Conservation (phyloP, 2,329 filamentous ascomycete species). For the Talaromyces amestolkiae region DNA sequence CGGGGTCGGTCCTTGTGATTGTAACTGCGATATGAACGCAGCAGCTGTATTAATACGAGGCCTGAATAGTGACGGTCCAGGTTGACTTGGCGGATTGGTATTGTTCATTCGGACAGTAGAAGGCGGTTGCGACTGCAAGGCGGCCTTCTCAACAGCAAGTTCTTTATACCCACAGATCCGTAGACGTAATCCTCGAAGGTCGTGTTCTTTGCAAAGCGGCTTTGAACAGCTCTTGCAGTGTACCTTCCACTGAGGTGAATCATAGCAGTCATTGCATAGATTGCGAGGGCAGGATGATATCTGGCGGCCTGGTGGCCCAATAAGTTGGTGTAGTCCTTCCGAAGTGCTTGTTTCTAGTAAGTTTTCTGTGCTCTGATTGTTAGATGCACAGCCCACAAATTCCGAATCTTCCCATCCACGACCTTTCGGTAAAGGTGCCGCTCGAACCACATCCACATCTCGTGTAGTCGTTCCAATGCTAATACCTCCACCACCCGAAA, state of each 20-base stretch:
- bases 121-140: slow-evolving; percentile 33
- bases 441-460: slow-evolving; percentile 56
- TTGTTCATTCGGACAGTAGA: neutral
- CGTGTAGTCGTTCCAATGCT: slow-evolving; percentile 54
- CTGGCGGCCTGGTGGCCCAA: slow-evolving; percentile 48
- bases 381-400: slow-evolving; percentile 44
- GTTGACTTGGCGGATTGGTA: neutral
- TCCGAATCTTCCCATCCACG: slow-evolving; percentile 58
- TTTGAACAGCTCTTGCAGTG: slow-evolving; percentile 57
- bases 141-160: slow-evolving; percentile 50
- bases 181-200: slow-evolving; percentile 56
- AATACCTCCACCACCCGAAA: slow-evolving; percentile 60
- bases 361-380: slow-evolving; percentile 40
- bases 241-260: slow-evolving; percentile 59
- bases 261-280: slow-evolving; percentile 58
- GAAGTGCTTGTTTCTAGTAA: slow-evolving; percentile 40
- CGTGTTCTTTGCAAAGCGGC: slow-evolving; percentile 59
- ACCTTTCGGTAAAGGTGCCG: slow-evolving; percentile 55
- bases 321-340: slow-evolving; percentile 47
- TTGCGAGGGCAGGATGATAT: slow-evolving; percentile 54
- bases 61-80: neutral
- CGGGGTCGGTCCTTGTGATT: slow-evolving; percentile 19
- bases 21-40: slow-evolving; percentile 10
- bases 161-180: slow-evolving; percentile 59
- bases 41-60: slow-evolving; percentile 1